Conservation (phyloP, 2,329 filamentous ascomycete genomes). For the Zymoseptoria passerinii region DNA sequence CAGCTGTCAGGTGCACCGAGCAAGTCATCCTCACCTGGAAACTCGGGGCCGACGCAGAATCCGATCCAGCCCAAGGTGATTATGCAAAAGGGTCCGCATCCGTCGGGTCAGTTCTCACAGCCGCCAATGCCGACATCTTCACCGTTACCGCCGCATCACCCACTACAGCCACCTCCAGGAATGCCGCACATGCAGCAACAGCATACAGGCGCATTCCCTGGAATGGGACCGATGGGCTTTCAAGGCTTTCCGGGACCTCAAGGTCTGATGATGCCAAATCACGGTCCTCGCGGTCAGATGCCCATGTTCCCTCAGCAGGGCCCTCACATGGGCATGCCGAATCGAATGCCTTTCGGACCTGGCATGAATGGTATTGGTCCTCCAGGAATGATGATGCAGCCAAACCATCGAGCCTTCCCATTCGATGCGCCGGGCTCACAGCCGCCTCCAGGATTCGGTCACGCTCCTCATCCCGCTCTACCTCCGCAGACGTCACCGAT, state of each 20-base stretch:
- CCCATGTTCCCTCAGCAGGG: slow-evolving; percentile 47
- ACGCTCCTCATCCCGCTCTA: slow-evolving; percentile 28
- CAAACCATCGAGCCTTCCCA: slow-evolving; percentile 46
- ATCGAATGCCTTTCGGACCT: slow-evolving; percentile 31
- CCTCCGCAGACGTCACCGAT: slow-evolving; percentile 28
- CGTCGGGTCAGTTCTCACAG: slow-evolving; percentile 45
- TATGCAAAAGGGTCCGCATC: slow-evolving; percentile 50
- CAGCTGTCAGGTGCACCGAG: slow-evolving; percentile 40
- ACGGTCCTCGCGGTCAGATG: slow-evolving; percentile 46
- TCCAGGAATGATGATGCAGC: slow-evolving; percentile 47
- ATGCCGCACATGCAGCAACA: slow-evolving; percentile 40
- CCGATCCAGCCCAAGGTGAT: slow-evolving; percentile 57
- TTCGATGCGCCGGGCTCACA: slow-evolving; percentile 38
- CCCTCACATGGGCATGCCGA: slow-evolving; percentile 40
- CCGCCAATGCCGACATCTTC: slow-evolving; percentile 14
- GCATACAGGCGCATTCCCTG: slow-evolving; percentile 34
- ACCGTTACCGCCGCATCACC: slow-evolving; percentile 43
- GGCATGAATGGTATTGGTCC: slow-evolving; percentile 45
- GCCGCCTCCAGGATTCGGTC: slow-evolving; percentile 46
- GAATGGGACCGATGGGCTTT: slow-evolving; percentile 48
- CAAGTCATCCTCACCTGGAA: slow-evolving; percentile 52
- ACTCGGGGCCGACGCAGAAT: slow-evolving; percentile 54
- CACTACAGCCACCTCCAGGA: slow-evolving; percentile 47
- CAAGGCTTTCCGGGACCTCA: slow-evolving; percentile 47
- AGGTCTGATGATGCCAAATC: slow-evolving; percentile 45